Percentiles rank a stretch among this genome's conserved stretches.
phyloP scores from a whole-genome alignment of 2,329 filamentous ascomycete genomes.

The Fusarium verrucosum region DNA sequence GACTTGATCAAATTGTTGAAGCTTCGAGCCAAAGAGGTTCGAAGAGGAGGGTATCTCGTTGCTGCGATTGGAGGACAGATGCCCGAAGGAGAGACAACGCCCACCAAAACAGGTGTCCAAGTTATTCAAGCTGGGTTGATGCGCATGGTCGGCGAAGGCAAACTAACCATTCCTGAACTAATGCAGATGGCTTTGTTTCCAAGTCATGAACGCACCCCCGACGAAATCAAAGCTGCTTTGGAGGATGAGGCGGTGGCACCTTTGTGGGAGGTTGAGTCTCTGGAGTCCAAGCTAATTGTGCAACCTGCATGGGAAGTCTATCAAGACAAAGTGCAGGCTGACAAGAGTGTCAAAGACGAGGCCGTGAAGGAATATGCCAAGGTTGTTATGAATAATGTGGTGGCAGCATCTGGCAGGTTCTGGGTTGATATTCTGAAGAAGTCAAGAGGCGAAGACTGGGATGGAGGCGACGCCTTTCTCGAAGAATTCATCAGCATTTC shows the following conservation, averaged over 20 bases:
- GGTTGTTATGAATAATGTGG: background rate
- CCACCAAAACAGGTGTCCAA: background rate
- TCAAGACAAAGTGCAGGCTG: background rate
- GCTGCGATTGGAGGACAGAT: conserved; percentile 3
- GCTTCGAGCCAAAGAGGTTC: background rate
- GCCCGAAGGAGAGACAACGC: background rate
- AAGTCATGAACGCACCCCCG: background rate
- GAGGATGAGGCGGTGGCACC: background rate
- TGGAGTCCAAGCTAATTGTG: background rate
- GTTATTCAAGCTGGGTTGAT: conserved; percentile 1
- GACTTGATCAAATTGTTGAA: conserved; percentile 1
- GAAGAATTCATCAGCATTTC: background rate
- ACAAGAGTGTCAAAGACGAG: fast-evolving
- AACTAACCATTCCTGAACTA: background rate
- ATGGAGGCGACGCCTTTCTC: background rate
- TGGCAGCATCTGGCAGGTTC: conserved; percentile 1
- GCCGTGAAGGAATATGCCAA: background rate
- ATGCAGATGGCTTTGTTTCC: conserved; percentile 12
- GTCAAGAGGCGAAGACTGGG: background rate
- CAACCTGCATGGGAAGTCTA: background rate
- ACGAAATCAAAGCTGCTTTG: background rate
- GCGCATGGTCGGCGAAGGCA: conserved; percentile 4
- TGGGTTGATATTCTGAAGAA: conserved; percentile 6
- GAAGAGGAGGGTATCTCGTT: background rate
- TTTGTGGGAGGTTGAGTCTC: background rate